A percentile compares a stretch with the other conserved stretches of the same genome.
phyloP scores from a whole-genome alignment of 23 red algal species.

The Cyanidium caldarium region DNA sequence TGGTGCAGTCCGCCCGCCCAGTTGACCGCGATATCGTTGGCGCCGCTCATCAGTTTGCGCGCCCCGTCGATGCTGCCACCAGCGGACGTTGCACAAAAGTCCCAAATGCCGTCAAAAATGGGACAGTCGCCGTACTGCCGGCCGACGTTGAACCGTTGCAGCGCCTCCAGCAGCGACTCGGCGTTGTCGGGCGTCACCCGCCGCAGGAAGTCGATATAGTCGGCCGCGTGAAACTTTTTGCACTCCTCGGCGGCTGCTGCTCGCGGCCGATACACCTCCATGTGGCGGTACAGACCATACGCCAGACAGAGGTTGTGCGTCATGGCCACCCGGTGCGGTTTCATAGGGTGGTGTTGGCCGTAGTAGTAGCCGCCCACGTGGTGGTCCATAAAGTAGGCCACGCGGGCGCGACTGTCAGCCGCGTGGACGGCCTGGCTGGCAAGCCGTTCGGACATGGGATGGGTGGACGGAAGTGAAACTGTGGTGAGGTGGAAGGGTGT shows the following conservation, averaged over 20 bases:
- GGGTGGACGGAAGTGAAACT: too few species aligned
- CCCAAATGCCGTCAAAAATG: conserved; percentile 88
- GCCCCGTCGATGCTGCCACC: conserved; percentile 85
- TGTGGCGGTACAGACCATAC: conserved; percentile 60
- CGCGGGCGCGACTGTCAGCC: background rate
- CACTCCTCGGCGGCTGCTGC: conserved; percentile 65
- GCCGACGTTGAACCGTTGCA: conserved; percentile 73
- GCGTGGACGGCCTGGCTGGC: background rate
- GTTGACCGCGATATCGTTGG: conserved; percentile 84
- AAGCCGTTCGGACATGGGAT: background rate
- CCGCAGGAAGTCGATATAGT: conserved; percentile 89
- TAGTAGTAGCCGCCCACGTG: conserved; percentile 98
- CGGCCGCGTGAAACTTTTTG: conserved; percentile 65
- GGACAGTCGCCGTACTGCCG: conserved; percentile 75
- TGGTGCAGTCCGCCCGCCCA: conserved; percentile 97
- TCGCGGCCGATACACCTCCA: conserved; percentile 82
- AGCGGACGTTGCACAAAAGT: conserved; percentile 82
- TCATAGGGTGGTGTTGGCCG: conserved; percentile 94
- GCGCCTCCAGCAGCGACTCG: conserved; percentile 41
- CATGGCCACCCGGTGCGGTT: conserved; percentile 83
- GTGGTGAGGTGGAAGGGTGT: too few species aligned
- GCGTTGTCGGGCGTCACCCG: conserved; percentile 67
- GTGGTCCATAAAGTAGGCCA: conserved; percentile 88
- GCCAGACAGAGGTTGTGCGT: conserved; percentile 73
- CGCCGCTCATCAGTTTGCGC: conserved; percentile 53